Base-by-base conservation (phyloP, 2,329 filamentous ascomycete species). In the Pseudocercospora eumusae region DNA sequence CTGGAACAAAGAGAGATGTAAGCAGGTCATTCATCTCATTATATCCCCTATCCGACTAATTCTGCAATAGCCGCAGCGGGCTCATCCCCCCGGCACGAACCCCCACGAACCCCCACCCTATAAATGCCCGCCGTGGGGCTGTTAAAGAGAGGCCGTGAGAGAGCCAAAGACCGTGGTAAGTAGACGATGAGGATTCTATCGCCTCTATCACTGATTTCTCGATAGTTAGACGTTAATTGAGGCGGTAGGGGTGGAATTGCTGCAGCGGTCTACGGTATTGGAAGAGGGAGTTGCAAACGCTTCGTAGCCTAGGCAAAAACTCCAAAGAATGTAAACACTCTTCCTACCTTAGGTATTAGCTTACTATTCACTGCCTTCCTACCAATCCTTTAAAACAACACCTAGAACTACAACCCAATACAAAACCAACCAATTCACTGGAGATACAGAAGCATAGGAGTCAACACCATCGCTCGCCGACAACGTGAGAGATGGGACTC, bases 1-100 rank as follows among this genome's bases (percentile, higher is more conserved):
- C 15, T 40, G 15, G 15, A n/a, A 8, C 4, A 18, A 40, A 33
- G 13, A 5, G 90, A 90, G 81, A 90, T 90, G 73, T 83, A 64
- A 64, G 56, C 31, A 53, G 31, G 25, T 25, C 23, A 25, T 25
- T 25, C 23, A 25, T 25, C 23, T 3, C 23, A 25, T 25, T 6
- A 25, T 25, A 25, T 25, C 23, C 23, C 23, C 23, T 6, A 3
- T 25, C 23, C 3, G 6, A 25, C 23, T 25, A 25, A 25, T 25
- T 25, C 23, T 25, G n/a, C n/a, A n/a, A n/a, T n/a, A n/a, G n/a
- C n/a, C n/a, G n/a, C n/a, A n/a, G n/a, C n/a, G n/a, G n/a, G n/a
- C n/a, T n/a, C n/a, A n/a, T n/a, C n/a, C n/a, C n/a, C n/a, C 6
- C 6, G 23, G 6, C 23, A 25, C n/a, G n/a, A n/a, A n/a, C n/a